Base-by-base conservation (phyloP, 208 protist genomes). In the Crithidia acanthocephali region DNA sequence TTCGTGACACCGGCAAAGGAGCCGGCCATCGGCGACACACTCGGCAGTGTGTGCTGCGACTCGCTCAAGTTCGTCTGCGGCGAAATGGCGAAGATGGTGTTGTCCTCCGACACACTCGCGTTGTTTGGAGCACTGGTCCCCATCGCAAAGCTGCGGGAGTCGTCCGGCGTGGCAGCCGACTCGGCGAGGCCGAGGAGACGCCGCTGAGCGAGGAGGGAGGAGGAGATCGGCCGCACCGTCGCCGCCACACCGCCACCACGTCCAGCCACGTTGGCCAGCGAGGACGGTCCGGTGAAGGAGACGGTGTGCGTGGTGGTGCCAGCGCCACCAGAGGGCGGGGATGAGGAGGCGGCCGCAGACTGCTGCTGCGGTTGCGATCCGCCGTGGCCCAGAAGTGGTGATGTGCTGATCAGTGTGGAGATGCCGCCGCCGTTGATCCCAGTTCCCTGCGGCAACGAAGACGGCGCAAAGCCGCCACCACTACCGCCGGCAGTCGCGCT, bases 21-120 rank as follows among this genome's bases (percentile, higher is more conserved):
- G 22, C 55, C 47, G 10, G 30, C 44, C 53, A 45, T 68, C 33
- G 62, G 33, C n/a, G 61, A 32, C 30, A 42, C 15, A 25, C 56
- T 63, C 6, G 52, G 70, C 53, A 57, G 56, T 11, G 62, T 65
- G 32, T 52, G 62, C 53, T 64, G 62, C 53, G 55, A 69, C 53
- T 76, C 70, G 13, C 53, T 69, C 32, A 47, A 25, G 66, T 18
- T 72, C 33, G 60, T 69, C 44, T 62, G 61, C 28, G 45, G 58
- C 51, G 57, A 68, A 1, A 67, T 61, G 18, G 45, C 64, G 25
- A 68, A 68, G 20, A 68, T 20, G n/a, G 62, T 68, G 33, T n/a
- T 58, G 48, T 68, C 62, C 62, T 68, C 62, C 23, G 62, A 68
- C 5, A 58, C 48, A 35, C 48, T 58, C 23, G 35, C 35, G 62